These are phyloP conservation scores for Macrolepiota fuliginosa DNA, from an alignment of 768 basidiomycete genomes.

Conservation along the genomic window DNA sequence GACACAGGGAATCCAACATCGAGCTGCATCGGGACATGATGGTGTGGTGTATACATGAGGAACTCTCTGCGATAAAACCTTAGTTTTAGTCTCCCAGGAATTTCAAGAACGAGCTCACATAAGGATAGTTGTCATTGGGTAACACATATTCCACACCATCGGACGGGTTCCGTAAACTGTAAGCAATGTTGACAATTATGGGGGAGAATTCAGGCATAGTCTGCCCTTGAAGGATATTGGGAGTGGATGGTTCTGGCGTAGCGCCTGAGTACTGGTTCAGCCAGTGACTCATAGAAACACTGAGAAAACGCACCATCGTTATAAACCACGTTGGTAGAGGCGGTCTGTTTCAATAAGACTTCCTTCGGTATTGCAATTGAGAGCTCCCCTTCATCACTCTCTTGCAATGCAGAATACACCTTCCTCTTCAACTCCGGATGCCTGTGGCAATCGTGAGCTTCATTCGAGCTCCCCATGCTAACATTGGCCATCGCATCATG, in stretches of 20 bases:
- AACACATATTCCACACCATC: conserved; percentile 85
- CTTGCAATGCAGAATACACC: conserved; percentile 86
- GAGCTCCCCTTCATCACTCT: conserved; percentile 92
- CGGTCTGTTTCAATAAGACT: conserved; percentile 60
- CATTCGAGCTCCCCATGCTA: conserved; percentile 46
- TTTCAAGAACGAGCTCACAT: conserved; percentile 50
- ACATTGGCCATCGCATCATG: conserved; percentile 72
- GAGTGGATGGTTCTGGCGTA: conserved; percentile 84
- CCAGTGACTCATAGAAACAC: not conserved
- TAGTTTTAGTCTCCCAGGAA: not conserved
- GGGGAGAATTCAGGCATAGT: conserved; percentile 67
- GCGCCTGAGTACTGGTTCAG: conserved; percentile 41
- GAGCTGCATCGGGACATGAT: conserved; percentile 84
- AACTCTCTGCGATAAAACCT: conserved; percentile 60
- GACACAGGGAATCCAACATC: conserved; percentile 98
- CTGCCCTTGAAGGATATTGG: conserved; percentile 32
- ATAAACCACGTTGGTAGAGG: conserved; percentile 37
- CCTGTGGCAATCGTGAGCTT: conserved; percentile 75
- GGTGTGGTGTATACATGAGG: conserved; percentile 93
- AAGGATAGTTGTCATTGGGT: conserved; percentile 79
- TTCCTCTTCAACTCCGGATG: conserved; percentile 94
- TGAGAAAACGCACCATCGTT: conserved; percentile 53
- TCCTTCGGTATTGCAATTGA: conserved; percentile 84
- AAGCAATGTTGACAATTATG: conserved; percentile 72
- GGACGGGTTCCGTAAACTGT: conserved; percentile 77